Evolutionary conservation across 345 rosid species (phyloP).

Genomic region (Arabis alpina): DNA sequence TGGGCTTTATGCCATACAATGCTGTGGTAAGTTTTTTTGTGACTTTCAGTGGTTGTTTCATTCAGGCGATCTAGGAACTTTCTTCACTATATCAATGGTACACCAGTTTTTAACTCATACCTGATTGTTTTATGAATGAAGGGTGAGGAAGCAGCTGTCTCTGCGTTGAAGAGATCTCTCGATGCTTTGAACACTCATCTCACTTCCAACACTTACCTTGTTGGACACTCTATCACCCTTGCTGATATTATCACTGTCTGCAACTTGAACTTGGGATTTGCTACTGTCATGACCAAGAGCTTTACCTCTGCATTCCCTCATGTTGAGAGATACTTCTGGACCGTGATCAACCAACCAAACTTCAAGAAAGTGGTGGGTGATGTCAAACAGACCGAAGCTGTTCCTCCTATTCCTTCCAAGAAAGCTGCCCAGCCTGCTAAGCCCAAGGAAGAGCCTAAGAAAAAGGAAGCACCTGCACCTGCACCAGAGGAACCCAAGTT

Average conservation of each 20-base stretch:
- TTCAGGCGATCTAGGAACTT: background rate
- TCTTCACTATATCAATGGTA: background rate
- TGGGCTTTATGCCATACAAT: constrained; percentile 57
- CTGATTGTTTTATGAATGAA: constrained; percentile 33
- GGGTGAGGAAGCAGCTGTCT: constrained; percentile 83
- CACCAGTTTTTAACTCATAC: constrained; percentile 8
- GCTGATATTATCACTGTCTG: constrained; percentile 84
- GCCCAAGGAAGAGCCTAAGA: constrained; percentile 72
- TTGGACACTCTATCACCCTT: constrained; percentile 85
- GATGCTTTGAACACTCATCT: constrained; percentile 76
- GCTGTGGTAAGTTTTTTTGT: constrained; percentile 62
- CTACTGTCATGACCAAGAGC: constrained; percentile 63
- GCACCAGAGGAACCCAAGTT: constrained; percentile 50
- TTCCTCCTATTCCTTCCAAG: constrained; percentile 63
- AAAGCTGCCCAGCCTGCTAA: constrained; percentile 70
- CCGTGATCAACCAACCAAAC: constrained; percentile 89
- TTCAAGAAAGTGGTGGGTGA: constrained; percentile 83
- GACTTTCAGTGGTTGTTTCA: background rate
- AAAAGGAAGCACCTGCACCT: constrained; percentile 59
- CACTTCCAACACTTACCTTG: constrained; percentile 81
- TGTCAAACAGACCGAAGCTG: constrained; percentile 75
- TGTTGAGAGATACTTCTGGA: constrained; percentile 98
- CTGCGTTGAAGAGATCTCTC: constrained; percentile 78
- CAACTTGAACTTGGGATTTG: constrained; percentile 67
- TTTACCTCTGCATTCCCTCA: constrained; percentile 93